Conservation (phyloP, 202 grass and related monocot species). For the Musa balbisiana region DNA sequence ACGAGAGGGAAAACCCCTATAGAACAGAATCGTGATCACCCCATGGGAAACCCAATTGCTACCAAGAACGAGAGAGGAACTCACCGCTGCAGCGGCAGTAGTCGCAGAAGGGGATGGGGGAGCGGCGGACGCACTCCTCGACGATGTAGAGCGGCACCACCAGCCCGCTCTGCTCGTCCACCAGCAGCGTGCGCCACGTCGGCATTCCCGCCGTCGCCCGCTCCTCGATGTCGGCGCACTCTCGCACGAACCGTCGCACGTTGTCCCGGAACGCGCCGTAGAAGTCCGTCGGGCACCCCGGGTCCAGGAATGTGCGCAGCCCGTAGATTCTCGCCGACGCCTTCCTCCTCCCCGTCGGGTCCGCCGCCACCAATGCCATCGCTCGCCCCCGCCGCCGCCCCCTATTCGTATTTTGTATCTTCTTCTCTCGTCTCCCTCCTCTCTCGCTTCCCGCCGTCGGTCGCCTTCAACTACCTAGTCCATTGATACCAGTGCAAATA, state of each 20-base stretch:
- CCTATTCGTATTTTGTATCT: not conserved
- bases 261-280: constrained; percentile 81
- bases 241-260: constrained; percentile 44
- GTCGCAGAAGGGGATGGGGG: constrained; percentile 51
- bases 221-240: constrained; percentile 31
- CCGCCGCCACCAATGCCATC: constrained; percentile 5
- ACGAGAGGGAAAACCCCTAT: not conserved
- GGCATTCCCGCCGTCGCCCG: constrained; percentile 15
- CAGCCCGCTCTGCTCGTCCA: constrained; percentile 48
- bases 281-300: constrained; percentile 35
- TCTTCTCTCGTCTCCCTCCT: not conserved
- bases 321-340: constrained; percentile 39
- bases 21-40: not conserved
- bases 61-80: not conserved
- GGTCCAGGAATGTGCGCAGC: constrained; percentile 57
- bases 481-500: no score
- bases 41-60: not conserved
- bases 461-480: no score
- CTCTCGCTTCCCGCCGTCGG: not conserved
- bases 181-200: constrained; percentile 49
- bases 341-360: constrained; percentile 17
- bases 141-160: constrained; percentile 48
- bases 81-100: constrained; percentile 73
- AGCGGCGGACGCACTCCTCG: constrained; percentile 50
- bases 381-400: not conserved